phyloP scores from a whole-genome alignment of 495 filamentous ascomycete genomes.

The Hyaloscypha variabilis region DNA sequence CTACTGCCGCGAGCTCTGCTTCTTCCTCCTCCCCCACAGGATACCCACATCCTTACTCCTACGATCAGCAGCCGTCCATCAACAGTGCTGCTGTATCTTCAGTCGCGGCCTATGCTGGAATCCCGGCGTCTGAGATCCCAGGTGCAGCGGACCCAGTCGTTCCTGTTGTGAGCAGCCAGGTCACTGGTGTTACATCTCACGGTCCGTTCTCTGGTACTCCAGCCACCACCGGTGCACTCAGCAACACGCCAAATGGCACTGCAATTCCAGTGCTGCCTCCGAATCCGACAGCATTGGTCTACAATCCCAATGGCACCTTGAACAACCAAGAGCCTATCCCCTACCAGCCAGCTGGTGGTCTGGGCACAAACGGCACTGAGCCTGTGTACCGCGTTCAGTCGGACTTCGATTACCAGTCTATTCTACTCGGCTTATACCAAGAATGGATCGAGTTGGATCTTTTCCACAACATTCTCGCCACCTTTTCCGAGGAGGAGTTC shows the following conservation, averaged over 20 bases:
- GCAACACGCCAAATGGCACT: slow-evolving; percentile 47
- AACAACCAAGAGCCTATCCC: slow-evolving; percentile 67
- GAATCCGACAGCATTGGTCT: slow-evolving; percentile 55
- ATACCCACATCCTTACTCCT: slow-evolving; percentile 12
- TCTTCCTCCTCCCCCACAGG: slow-evolving; percentile 15
- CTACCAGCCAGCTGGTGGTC: slow-evolving; percentile 73
- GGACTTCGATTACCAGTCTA: slow-evolving; percentile 76
- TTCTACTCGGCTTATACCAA: slow-evolving; percentile 70
- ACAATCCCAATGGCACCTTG: slow-evolving; percentile 72
- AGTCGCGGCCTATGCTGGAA: slow-evolving; percentile 21
- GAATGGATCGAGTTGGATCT: slow-evolving; percentile 90
- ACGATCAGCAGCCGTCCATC: slow-evolving; percentile 17
- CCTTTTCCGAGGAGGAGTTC: slow-evolving; percentile 74
- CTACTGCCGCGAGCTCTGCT: not conserved
- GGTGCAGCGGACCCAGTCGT: slow-evolving; percentile 24
- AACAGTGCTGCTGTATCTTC: slow-evolving; percentile 20
- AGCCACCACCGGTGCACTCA: slow-evolving; percentile 60
- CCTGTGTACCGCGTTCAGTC: slow-evolving; percentile 73
- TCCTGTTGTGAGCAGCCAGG: slow-evolving; percentile 35
- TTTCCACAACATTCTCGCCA: slow-evolving; percentile 77
- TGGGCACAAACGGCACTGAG: slow-evolving; percentile 75
- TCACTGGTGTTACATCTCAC: slow-evolving; percentile 35
- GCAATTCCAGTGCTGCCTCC: slow-evolving; percentile 51
- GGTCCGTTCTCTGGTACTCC: slow-evolving; percentile 61
- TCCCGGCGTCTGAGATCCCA: slow-evolving; percentile 25